Evolutionary conservation across 225 moss, liverwort and hornwort genomes (phyloP).

Genomic region (Bryum argenteum): DNA sequence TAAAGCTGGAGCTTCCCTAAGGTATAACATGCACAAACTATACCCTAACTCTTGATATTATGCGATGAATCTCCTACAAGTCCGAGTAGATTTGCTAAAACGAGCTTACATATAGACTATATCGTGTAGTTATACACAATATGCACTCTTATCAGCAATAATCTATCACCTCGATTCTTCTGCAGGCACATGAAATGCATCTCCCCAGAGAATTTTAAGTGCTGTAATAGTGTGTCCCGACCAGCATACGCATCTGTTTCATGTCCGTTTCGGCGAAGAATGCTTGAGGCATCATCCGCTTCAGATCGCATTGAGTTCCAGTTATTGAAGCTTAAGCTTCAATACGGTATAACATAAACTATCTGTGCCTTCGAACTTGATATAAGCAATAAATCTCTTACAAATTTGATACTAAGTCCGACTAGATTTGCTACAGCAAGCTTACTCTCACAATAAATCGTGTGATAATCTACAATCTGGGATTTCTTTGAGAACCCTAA

Average conservation of each 20-base stretch:
- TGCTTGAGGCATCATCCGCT: neutral
- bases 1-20: no score
- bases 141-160: constrained; percentile 80
- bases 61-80: neutral
- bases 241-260: no score
- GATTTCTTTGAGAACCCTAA: neutral
- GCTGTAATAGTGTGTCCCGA: neutral
- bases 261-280: no score
- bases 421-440: no score
- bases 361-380: neutral
- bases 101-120: neutral
- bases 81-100: neutral
- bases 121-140: neutral
- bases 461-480: neutral
- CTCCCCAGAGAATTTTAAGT: neutral
- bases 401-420: no score
- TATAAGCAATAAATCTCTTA: no score
- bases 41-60: neutral
- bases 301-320: neutral
- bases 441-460: no score
- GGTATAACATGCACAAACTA: neutral
- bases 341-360: no score
- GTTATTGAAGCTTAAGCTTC: neutral
- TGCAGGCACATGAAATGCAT: constrained; percentile 36
- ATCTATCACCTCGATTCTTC: constrained; percentile 71